Percentiles rank a stretch among this genome's conserved stretches.
Evolutionary conservation across 805 yeast species (phyloP).

Genomic region (Lachancea dasiensis): DNA sequence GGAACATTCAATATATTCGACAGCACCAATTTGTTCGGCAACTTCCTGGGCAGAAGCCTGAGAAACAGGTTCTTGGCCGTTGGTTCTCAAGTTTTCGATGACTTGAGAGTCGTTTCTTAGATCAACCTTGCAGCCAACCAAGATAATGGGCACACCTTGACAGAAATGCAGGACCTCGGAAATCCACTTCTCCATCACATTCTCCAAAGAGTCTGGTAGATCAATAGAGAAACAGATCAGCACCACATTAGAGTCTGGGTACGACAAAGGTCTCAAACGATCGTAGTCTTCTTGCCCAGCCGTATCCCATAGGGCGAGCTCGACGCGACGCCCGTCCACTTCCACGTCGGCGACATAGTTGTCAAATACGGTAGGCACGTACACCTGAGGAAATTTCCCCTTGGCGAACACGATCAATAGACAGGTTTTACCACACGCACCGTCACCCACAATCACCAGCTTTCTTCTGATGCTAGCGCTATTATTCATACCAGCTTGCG

Average conservation of each 20-base stretch:
- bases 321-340: conserved; percentile 85
- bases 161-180: conserved; percentile 91
- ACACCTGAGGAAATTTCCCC: conserved; percentile 89
- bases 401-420: conserved; percentile 77
- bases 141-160: conserved; percentile 86
- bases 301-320: conserved; percentile 95
- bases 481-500: conserved; percentile 7
- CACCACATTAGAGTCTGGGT: conserved; percentile 89
- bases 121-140: conserved; percentile 90
- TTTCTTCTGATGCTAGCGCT: conserved; percentile 46
- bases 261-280: conserved; percentile 83
- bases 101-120: conserved; percentile 77
- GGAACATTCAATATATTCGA: conserved; percentile 84
- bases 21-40: conserved; percentile 85
- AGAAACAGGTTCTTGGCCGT: conserved; percentile 75
- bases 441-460: conserved; percentile 93
- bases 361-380: conserved; percentile 95
- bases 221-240: conserved; percentile 88
- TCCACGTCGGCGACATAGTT: conserved; percentile 97
- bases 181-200: conserved; percentile 94
- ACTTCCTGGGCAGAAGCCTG: conserved; percentile 79
- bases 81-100: conserved; percentile 64
- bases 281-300: conserved; percentile 98
- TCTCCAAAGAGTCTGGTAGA: conserved; percentile 86
- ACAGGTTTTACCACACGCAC: conserved; percentile 97